Base-by-base conservation (phyloP, 2,329 filamentous ascomycete genomes). In the Epichloe uncinata region DNA sequence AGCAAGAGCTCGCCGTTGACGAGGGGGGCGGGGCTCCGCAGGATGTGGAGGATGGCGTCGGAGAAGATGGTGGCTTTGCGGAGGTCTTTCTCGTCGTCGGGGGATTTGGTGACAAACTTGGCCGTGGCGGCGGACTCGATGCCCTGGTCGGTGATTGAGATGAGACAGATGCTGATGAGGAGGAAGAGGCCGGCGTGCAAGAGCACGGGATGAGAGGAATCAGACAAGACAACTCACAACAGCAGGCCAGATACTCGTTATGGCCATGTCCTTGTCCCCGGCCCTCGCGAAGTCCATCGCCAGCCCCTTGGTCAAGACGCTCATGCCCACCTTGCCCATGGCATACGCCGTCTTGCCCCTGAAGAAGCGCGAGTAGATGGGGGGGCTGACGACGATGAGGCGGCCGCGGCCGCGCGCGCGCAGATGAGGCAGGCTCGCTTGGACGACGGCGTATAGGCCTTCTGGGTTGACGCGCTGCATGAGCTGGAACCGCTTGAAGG, bases 291-390 rank as follows among this genome's bases (percentile, higher is more conserved):
- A 87, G 58, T 94, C 88, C 83, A 93, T 87, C 0, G 84, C 86
- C 13, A 94, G 69, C 0, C 87, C 88, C 62, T 87, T 87, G 0
- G 84, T 87, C 42, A 94, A 63, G 3, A 91, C 84, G 58, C 79
- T 85, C 87, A 94, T 94, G 42, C 74, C 85, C 3, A 91, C 76
- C 62, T 93, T 93, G 2, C 81, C 81, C 66, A 81, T 73, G 2
- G 88, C 86, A 67, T 94, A 94, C 13, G 84, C 86, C 1, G 87
- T 86, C 74, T 94, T 94, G 11, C 87, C 88, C 20, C 85, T 70
- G 64, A 93, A 90, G 66, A 94, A 94, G 33, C 88, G 75, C 54
- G 79, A 85, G 66, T 94, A 94, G 51, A 94, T 90, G 2, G 87
- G 87, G 22, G 88, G 88, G 60, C 81, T 85, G 49, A 94, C 84